Evolutionary conservation across 1,284 basidiomycete genomes (phyloP), one percentile per base, ranked within the genome.

Genomic region (Rhodotorula sp.): DNA sequence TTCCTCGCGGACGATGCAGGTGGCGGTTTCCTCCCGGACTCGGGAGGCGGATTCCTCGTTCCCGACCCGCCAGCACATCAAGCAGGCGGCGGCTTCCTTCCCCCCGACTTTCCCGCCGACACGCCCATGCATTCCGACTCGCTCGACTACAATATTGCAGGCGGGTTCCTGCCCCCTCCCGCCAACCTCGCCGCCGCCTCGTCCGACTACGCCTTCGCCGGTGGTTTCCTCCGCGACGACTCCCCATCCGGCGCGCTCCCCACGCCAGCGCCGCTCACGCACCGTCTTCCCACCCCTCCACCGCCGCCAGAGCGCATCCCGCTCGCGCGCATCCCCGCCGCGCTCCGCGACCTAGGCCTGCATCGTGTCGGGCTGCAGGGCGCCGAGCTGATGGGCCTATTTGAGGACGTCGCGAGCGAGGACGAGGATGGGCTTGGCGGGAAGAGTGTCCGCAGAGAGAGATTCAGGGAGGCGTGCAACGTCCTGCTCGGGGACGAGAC

Each of bases 381-480:
- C 13, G 50, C 57, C 29, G 72, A 76, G 36, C 34, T 74, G 4
- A 39, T 76, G 32, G 57, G 29, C 37, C 55, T 76, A 13, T 76
- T 76, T 25, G 67, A 66, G n/a, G 72, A 76, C 6, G 72, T 73
- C 46, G 75, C 75, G n/a, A 60, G 50, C 3, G 70, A 69, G 4
- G 72, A 76, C 27, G 74, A 71, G 13, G 41, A 68, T 1, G 62
- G 15, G 27, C 64, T 59, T 22, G 61, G 60, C 2, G 61, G 62
- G 25, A 60, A 53, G n/a, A 74, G 72, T 39, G 72, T 76, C 13
- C n/a, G 61, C n/a, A 39, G 68, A 22, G 75, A 72, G 25, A 25
- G 65, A 22, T 76, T 76, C 29, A 51, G 57, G 9, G 72, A 72
- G 54, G 75, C 72, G 29, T 69, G 66, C 34, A 51, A 67, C 34